phyloP scores from a whole-genome alignment of 805 yeast species.

The Metschnikowia santaceciliae region DNA sequence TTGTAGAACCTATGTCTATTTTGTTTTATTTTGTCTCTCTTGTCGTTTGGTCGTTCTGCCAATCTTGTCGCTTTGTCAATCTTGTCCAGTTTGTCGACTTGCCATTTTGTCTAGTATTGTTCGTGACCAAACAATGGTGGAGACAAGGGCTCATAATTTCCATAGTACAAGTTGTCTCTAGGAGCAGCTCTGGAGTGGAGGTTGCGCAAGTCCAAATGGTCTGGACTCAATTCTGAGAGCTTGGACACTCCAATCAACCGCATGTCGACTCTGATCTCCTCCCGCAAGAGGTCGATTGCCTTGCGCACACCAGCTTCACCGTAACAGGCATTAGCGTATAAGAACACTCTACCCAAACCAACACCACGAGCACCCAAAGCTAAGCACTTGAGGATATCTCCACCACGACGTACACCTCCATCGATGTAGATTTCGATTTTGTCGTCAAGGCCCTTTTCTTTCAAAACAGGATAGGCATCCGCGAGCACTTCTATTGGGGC shows the following conservation, averaged over 20 bases:
- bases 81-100: not conserved
- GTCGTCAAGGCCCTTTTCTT: constrained; percentile 43
- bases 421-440: constrained; percentile 55
- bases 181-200: constrained; percentile 9
- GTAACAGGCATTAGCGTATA: constrained; percentile 59
- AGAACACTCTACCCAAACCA: constrained; percentile 64
- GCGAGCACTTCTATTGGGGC: constrained; percentile 73
- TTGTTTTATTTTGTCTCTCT: no score
- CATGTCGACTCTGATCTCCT: constrained; percentile 75
- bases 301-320: constrained; percentile 63
- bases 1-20: no score
- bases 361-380: constrained; percentile 70
- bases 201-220: constrained; percentile 14
- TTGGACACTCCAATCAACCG: constrained; percentile 68
- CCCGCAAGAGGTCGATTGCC: constrained; percentile 58
- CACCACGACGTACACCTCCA: constrained; percentile 68
- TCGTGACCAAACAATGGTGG: constrained; percentile 13
- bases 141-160: constrained; percentile 15
- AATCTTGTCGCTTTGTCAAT: not conserved
- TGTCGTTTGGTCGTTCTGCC: not conserved
- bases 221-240: constrained; percentile 25
- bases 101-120: not conserved
- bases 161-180: constrained; percentile 11
- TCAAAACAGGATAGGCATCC: constrained; percentile 57
- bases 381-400: constrained; percentile 62